Evolutionary conservation across 192 early-diverging fungal genomes (phyloP), one percentile per base, ranked within the genome.

Genomic region (Podila epicladia): DNA sequence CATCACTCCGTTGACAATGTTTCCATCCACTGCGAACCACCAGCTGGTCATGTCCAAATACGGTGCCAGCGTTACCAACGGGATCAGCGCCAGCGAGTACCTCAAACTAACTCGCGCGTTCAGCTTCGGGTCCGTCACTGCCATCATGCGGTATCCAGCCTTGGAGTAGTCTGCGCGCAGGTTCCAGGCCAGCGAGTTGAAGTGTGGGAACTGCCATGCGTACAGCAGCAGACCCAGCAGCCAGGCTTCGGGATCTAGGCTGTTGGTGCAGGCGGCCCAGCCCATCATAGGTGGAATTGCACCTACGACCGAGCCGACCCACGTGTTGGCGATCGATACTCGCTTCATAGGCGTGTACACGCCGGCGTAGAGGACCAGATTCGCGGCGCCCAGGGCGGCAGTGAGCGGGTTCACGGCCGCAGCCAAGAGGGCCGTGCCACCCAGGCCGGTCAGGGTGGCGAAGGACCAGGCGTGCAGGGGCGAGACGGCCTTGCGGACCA

Each of bases 151-250:
- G 84, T 97, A 99, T 3, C 98, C 98, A 2, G 98, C 98, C 79
- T 97, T 98, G 11, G 94, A 92, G 83, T 99, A 99, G 78, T 99
- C 98, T 5, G 92, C 91, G 2, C 96, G 86, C 58, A 99, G 85
- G 62, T 95, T 96, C 93, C 96, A 97, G 19, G 92, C 88, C 28
- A 99, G 79, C 4, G 96, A 89, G 84, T 99, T 99, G 77, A 99
- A 99, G 76, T 99, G 98, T 32, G 98, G 98, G 82, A 99, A 99
- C 86, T 99, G 98, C 98, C 98, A 99, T 0, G 96, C 93, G 83
- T 95, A 99, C 50, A 99, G 84, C 2, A 96, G 84, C 1, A 82
- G 87, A 22, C 90, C 96, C 64, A 99, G 74, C 4, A 97, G 71
- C 91, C 91, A 94, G 1, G 95, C 93, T 26, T 94, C 96, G 5